phyloP scores from a whole-genome alignment of 345 rosid genomes.

The Pugionium dolabratum region DNA sequence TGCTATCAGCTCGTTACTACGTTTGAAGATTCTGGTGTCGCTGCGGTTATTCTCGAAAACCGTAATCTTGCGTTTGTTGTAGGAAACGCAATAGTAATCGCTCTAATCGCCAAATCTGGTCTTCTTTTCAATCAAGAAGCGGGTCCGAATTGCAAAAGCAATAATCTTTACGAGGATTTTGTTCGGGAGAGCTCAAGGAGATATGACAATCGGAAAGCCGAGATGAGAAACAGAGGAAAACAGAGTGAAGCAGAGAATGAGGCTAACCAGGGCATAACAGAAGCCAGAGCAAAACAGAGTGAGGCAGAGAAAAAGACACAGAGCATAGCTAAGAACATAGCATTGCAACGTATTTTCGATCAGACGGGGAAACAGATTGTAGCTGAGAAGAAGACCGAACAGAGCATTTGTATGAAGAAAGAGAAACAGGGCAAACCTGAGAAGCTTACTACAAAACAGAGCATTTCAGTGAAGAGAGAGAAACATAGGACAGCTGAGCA shows the following conservation, averaged over 20 bases:
- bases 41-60: conserved; percentile 48
- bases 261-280: conserved; percentile 12
- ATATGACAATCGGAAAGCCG: conserved; percentile 10
- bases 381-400: conserved; percentile 14
- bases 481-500: neutral
- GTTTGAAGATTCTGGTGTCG: conserved; percentile 59
- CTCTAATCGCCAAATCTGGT: conserved; percentile 65
- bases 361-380: conserved; percentile 12
- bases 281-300: neutral
- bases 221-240: conserved; percentile 40
- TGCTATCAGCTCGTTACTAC: conserved; percentile 51
- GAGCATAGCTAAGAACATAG: conserved; percentile 6
- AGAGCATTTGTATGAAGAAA: conserved; percentile 6
- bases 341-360: neutral
- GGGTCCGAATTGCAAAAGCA: conserved; percentile 27
- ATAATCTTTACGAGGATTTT: conserved; percentile 53
- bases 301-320: conserved; percentile 19
- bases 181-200: conserved; percentile 47
- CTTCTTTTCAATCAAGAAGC: conserved; percentile 46
- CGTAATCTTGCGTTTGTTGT: conserved; percentile 67
- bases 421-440: conserved; percentile 5
- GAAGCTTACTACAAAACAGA: conserved; percentile 20
- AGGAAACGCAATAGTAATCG: conserved; percentile 73
- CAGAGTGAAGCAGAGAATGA: conserved; percentile 9
- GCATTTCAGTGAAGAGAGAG: neutral